Evolutionary conservation across 148 eudicot genomes (phyloP), one percentile per base, ranked within the genome.

Genomic region (Rhododendron simsii): DNA sequence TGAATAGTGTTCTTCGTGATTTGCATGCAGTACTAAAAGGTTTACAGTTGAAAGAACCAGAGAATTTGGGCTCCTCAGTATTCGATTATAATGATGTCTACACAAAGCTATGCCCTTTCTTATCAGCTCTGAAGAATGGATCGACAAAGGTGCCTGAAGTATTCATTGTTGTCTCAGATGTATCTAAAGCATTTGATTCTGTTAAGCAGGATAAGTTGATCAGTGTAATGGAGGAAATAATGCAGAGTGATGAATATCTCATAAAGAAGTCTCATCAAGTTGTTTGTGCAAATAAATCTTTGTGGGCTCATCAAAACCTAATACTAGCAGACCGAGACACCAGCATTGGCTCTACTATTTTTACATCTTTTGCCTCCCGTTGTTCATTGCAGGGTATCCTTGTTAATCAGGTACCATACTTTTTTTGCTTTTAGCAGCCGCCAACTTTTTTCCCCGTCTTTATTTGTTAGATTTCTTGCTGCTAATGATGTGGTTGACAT

Each of bases 151-250:
- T 91, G 85, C 95, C 98, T 87, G 55, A 50, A 26, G 88, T 93
- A 28, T 95, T 87, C 86, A 90, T 97, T 86, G 94, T 95, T 33
- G 94, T 94, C 75, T 85, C 98, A 91, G 98, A 97, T 90, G 98
- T 95, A 51, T 87, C 90, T 53, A 97, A 93, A 89, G 99, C 99
- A 85, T 97, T 92, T 91, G 99, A 97, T 88, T 93, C 98, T 81
- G 87, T 97, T 45, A 78, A 91, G 65, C 99, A 97, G 83, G 94
- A 92, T 87, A 95, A 91, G 93, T 89, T 95, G 89, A 95, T 95
- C 41, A 82, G 87, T 20, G 91, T 97, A 78, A 82, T 97, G 88
- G 82, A 94, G 83, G 98, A 92, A 86, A 85, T 93, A 44, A 77
- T 92, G 75, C 74, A 85, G 84, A 89, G 63, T n/a, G 91, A 93